Evolutionary conservation across 345 rosid genomes (phyloP).

Genomic region (Eucalyptus victrix): DNA sequence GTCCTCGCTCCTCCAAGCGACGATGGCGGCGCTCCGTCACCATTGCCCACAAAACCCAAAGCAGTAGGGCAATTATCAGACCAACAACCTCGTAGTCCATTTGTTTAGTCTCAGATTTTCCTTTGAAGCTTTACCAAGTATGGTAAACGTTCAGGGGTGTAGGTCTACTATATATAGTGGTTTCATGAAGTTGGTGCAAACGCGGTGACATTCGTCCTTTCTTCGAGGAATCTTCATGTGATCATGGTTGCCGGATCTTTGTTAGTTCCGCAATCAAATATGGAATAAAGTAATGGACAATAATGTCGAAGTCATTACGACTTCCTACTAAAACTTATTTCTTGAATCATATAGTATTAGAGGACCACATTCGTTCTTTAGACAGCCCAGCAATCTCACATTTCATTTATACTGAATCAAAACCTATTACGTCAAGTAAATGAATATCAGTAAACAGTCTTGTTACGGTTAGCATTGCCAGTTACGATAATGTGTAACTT

Average conservation of each 20-base stretch:
- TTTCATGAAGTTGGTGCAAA: background rate
- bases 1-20: conserved; percentile 1
- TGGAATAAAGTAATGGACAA: background rate
- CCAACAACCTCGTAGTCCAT: conserved; percentile 24
- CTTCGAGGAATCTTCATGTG: background rate
- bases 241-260: background rate
- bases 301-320: background rate
- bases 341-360: background rate
- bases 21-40: conserved; percentile 19
- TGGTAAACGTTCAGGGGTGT: background rate
- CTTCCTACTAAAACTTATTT: background rate
- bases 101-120: background rate
- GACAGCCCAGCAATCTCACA: background rate
- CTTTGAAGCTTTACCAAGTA: background rate
- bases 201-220: background rate
- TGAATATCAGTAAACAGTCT: background rate
- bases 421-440: background rate
- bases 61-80: conserved; percentile 10
- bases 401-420: background rate
- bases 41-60: conserved; percentile 27
- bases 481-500: background rate
- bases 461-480: background rate
- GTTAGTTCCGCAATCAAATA: background rate
- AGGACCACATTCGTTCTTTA: background rate
- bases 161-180: background rate